Evolutionary conservation across 208 protist species (phyloP), one percentile per base, ranked within the genome.

Genomic region (Trypanosoma cruzi): DNA sequence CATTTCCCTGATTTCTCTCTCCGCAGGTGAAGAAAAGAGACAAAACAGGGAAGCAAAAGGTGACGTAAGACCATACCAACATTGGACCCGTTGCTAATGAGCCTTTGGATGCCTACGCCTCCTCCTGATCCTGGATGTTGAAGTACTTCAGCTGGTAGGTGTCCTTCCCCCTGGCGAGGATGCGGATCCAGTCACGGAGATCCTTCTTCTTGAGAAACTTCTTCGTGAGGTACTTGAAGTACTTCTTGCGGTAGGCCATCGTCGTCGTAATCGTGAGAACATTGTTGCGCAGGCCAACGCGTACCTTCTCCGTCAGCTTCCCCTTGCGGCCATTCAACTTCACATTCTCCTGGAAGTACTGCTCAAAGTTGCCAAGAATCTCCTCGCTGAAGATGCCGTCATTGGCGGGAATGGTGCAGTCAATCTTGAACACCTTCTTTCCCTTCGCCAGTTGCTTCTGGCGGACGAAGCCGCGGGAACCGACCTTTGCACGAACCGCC

Each of bases 211-310:
- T 99, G 64, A 99, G 87, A 89, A 97, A 99, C 90, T 99, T 99
- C 95, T 99, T 99, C 46, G 98, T 98, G 42, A 99, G 85, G 85
- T 99, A 99, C 93, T 99, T 99, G 73, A 99, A 90, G 93, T 99
- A 99, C 82, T 98, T 93, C 95, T 99, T 99, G 81, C 93, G 94
- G 94, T 99, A 99, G 44, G 83, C 85, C 86, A 96, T 93, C 49
- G 90, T 89, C 64, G 89, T 89, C 50, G 73, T 77, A 62, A 99
- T 85, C 58, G 82, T 85, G 53, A 99, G 86, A 73, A 96, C 93
- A 76, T 90, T 96, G 75, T 98, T 89, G 24, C 97, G 92, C 72
- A 90, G 84, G 60, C 77, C 72, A 58, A 88, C 70, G 32, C 79
- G 85, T 42, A 99, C 97, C 77, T 93, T 93, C 61, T 98, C 89